Conservation (phyloP, 129 eudicot genomes). For the Sambucus nigra region DNA sequence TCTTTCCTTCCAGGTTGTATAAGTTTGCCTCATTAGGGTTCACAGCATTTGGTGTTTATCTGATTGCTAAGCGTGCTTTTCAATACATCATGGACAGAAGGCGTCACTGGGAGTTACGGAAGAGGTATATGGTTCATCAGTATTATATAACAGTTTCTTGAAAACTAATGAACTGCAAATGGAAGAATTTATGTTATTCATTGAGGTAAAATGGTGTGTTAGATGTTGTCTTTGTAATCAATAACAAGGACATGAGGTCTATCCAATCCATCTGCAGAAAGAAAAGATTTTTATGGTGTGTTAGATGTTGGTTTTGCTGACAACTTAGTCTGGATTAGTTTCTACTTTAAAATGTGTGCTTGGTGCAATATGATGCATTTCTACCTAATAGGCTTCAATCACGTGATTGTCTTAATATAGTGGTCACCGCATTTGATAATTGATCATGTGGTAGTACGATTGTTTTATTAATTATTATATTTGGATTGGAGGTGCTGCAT, state of each 20-base stretch:
- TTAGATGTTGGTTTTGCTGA: background rate
- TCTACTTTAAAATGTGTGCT: too few species aligned
- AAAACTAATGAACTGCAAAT: background rate
- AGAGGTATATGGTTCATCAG: constrained; percentile 37
- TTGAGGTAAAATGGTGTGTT: background rate
- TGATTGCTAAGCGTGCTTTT: constrained; percentile 66
- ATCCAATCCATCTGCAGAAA: too few species aligned
- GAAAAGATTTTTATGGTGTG: too few species aligned
- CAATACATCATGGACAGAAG: constrained; percentile 74
- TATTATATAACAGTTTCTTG: background rate
- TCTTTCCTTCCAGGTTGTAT: constrained; percentile 59
- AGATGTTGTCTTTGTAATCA: background rate
- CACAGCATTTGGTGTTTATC: constrained; percentile 65
- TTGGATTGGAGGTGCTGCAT: too few species aligned
- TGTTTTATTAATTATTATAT: too few species aligned
- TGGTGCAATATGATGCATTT: too few species aligned
- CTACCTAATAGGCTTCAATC: too few species aligned
- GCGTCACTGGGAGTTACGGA: constrained; percentile 85
- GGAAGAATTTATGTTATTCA: background rate
- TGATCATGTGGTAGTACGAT: too few species aligned
- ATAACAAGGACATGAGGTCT: too few species aligned
- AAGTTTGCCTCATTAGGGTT: constrained; percentile 90
- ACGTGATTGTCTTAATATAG: too few species aligned
- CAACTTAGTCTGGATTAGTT: too few species aligned
- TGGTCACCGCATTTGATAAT: too few species aligned